Base-by-base conservation (phyloP, 2,329 filamentous ascomycete species). In the Talaromyces islandicus region DNA sequence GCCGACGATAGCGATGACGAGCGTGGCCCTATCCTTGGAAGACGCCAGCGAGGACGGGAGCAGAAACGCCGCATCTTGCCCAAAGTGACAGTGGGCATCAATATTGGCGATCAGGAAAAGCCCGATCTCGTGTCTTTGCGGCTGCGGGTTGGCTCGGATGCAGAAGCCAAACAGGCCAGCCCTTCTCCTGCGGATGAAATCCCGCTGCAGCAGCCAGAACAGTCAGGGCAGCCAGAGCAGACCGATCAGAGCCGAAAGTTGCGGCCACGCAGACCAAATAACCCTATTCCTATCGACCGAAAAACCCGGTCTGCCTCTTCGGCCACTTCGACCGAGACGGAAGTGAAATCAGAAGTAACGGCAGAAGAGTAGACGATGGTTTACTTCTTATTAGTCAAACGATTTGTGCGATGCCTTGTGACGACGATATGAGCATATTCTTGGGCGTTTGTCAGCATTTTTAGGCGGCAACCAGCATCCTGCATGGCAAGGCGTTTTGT, bases 1-100 rank as follows among this genome's bases (percentile, higher is more conserved):
- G 74, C 74, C 6, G 72, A 73, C 35, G 75, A 70, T 41, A 74
- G 74, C 17, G 67, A 71, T 29, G 74, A 73, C 6, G 74, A 77
- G n/a, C 68, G 69, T 10, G 65, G 67, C 46, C 38, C 25, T 14
- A 25, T n/a, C 14, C 9, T 46, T 30, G 30, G 21, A 51, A 32
- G 14, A 7, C 38, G 54, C 17, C 71, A 67, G 7, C 66, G 69
- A 12, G 62, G 64, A 12, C 68, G 68, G 10, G 69, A 70, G 30
- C 67, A 64, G 24, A 75, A 70, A 56, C 67, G 68, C 43, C 70
- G 71, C 2, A 70, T 74, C 3, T 63, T 75, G 6, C 71, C 73
- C 4, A 73, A 75, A 54, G 68, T 75, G 21, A 75, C 73, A 0
- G 72, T 75, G n/a, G 73, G 71, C 1, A 75, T 75, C 32, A 72